Percentiles rank a stretch among this genome's conserved stretches.
Evolutionary conservation across 2,329 filamentous ascomycete genomes (phyloP).

Genomic region (Cladosporium phlei): DNA sequence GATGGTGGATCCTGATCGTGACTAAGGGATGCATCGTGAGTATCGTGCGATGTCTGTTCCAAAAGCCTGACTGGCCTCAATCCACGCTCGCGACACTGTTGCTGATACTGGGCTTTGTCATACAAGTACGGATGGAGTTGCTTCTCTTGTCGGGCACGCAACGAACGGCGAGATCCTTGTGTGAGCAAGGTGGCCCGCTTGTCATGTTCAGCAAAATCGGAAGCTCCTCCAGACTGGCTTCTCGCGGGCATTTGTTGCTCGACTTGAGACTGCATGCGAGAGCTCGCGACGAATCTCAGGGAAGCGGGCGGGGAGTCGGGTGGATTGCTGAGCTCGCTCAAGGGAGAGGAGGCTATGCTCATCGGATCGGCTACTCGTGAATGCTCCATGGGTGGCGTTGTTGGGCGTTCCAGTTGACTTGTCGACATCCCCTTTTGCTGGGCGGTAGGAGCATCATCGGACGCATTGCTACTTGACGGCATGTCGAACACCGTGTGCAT

Average conservation of each 20-base stretch:
- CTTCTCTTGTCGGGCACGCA: conserved; percentile 44
- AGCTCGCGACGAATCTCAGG: background rate
- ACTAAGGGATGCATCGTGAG: conserved; percentile 9
- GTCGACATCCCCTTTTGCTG: no score
- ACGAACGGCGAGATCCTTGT: conserved; percentile 15
- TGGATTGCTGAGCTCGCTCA: conserved; percentile 10
- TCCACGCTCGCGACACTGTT: conserved; percentile 40
- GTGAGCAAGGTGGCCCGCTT: conserved; percentile 1
- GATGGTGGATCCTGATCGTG: background rate
- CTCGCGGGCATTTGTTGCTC: no score
- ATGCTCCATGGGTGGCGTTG: background rate
- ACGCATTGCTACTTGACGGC: background rate
- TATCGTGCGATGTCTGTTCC: conserved; percentile 16
- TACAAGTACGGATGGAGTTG: conserved; percentile 47
- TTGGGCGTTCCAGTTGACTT: no score
- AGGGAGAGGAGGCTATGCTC: conserved; percentile 4
- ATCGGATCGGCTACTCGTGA: background rate
- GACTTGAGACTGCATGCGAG: background rate
- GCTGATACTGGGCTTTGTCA: conserved; percentile 41
- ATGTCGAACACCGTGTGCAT: background rate
- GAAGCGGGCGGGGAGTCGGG: conserved; percentile 3
- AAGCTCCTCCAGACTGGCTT: no score
- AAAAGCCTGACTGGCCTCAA: conserved; percentile 39
- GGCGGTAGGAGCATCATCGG: background rate
- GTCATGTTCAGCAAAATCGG: background rate